Base-by-base conservation (phyloP, 805 yeast species). In the Candida ulmi region DNA sequence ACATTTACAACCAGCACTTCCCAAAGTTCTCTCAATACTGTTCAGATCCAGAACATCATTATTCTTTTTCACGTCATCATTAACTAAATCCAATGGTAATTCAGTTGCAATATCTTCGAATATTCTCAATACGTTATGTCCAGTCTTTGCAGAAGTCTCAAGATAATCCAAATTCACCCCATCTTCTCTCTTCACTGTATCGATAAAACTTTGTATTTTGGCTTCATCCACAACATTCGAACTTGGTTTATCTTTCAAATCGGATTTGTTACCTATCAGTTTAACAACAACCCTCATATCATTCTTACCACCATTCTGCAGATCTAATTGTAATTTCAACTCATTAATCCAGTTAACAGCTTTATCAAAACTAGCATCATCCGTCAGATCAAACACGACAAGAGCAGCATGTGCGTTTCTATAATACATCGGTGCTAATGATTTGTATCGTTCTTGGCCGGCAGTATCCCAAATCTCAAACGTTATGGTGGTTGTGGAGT, bases 341-440 rank as follows among this genome's bases (percentile, higher is more conserved):
- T 93, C 97, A 40, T 82, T 80, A n/a, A 87, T 78, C 99, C 99
- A 93, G 42, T 77, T 78, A 53, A 83, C 78, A 1, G 96, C 96
- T 43, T 86, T 76, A 18, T 69, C 72, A 50, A 91, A 76, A 17
- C 96, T 86, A 7, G 82, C 69, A 29, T 71, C 68, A 41, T 78
- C 82, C 2, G 84, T 78, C 37, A 90, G 59, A 57, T 93, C 98
- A 57, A 83, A 91, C 17, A 95, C 95, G 0, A 93, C 83, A 18
- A 93, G 69, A 0, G 98, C 98, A 23, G 83, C 76, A 54, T 84
- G 78, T 2, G 93, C 82, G 51, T 85, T 83, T 39, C 95, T 65
- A 55, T 85, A 84, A 57, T 85, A 84, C 81, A 85, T 80, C 15
- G 95, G 93, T 0, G 93, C 88, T 45, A 84, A 62, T 16, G 87